Evolutionary conservation across 495 filamentous ascomycete species (phyloP).

Genomic region (Podospora fimiseda): DNA sequence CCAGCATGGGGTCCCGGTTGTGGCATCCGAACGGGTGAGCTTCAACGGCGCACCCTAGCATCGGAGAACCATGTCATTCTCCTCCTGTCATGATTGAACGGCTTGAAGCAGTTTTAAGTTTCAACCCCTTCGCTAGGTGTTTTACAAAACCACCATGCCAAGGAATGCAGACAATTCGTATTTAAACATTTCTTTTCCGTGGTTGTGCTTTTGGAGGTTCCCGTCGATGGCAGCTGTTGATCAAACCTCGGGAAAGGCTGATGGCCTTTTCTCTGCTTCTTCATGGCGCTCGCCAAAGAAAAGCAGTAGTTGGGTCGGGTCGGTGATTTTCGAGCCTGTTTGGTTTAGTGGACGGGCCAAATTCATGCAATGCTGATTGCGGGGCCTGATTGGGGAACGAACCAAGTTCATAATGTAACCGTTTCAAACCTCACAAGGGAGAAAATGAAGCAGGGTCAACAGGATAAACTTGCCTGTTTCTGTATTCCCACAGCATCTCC

Average conservation of each 20-base stretch:
- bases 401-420: background rate
- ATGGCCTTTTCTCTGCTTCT: slow-evolving; percentile 1
- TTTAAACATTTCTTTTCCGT: background rate
- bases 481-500: background rate
- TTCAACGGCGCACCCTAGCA: background rate
- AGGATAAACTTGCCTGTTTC: background rate
- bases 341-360: slow-evolving; percentile 3
- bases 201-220: too few species aligned
- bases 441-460: background rate
- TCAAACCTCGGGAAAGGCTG: too few species aligned
- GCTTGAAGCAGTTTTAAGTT: slow-evolving; percentile 3
- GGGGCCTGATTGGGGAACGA: background rate
- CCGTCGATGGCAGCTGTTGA: background rate
- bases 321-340: slow-evolving; percentile 19
- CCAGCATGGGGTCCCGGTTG: background rate
- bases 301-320: background rate
- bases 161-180: background rate
- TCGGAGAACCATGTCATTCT: slow-evolving; percentile 1
- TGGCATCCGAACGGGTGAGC: background rate
- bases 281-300: slow-evolving; percentile 2
- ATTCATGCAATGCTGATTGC: slow-evolving; percentile 13
- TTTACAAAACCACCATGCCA: background rate
- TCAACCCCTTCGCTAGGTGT: slow-evolving; percentile 3
- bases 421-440: background rate
- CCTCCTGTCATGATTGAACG: background rate